A percentile compares a stretch with the other conserved stretches of the same genome.
These are phyloP conservation scores for Apiotrichum sp. DNA, from an alignment of 1,284 basidiomycete genomes.

Conservation along the genomic window DNA sequence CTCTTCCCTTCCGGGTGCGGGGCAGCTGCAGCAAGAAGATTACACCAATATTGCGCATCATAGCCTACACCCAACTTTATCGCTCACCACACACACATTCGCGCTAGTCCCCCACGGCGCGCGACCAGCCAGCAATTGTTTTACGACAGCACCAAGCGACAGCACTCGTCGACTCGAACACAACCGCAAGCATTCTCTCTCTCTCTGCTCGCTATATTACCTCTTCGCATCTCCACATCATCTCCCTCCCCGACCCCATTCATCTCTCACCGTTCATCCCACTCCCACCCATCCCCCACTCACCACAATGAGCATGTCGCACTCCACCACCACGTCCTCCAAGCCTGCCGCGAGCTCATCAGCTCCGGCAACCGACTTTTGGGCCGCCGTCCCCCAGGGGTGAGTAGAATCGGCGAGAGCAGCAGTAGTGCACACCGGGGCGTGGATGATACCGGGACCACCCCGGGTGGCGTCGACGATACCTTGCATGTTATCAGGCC, in stretches of 20 bases:
- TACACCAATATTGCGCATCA: too few relatives aligned
- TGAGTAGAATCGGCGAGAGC: neutral
- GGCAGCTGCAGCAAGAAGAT: too few relatives aligned
- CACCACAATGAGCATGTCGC: neutral
- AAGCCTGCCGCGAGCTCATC: neutral
- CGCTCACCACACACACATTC: too few relatives aligned
- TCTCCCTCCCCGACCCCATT: neutral
- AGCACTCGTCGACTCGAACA: too few relatives aligned
- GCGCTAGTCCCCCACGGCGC: too few relatives aligned
- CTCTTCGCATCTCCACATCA: neutral
- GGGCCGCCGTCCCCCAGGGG: slow-evolving; percentile 6
- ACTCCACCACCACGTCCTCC: neutral
- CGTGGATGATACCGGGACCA: too few relatives aligned
- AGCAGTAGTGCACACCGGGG: neutral
- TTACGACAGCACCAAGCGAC: too few relatives aligned
- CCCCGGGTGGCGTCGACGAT: too few relatives aligned
- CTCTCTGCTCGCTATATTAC: neutral
- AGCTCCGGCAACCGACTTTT: neutral
- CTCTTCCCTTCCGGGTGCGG: too few relatives aligned
- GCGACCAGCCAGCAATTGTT: too few relatives aligned
- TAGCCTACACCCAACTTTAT: too few relatives aligned
- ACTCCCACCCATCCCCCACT: neutral
- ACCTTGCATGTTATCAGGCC: too few relatives aligned
- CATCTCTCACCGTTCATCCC: neutral
- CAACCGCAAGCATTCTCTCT: neutral